Base-by-base conservation (phyloP, 1,284 basidiomycete genomes). In the Afroboletus lepidellus region DNA sequence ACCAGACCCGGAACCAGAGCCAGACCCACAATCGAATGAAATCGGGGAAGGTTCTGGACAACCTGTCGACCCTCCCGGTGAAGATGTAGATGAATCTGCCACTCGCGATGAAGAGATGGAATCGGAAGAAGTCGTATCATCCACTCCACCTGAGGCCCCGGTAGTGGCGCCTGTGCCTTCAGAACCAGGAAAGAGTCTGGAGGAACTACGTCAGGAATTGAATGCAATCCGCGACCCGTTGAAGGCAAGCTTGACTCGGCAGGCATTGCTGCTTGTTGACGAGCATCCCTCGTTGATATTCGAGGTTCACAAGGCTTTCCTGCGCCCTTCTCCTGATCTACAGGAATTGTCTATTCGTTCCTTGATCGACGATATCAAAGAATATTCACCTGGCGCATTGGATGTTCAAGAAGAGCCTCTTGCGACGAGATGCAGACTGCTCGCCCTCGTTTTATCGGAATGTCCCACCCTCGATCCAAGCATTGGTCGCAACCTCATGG, bases 201-300 rank as follows among this genome's bases (percentile, higher is more conserved):
- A 86, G 36, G 79, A 85, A 57, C 81, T 83, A 77, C 74, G 77
- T 44, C 76, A 79, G 54, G 83, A 85, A 50, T 72, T 97, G 36
- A 79, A 88, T 51, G 77, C 74, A 36, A 75, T 78, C 29, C 81
- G 94, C n/a, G 81, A 86, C 47, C 75, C 81, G 30, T 69, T 94
- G 39, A 84, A 84, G 60, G 74, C 76, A 6, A 75, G 76, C n/a
- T 77, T 96, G 52, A 80, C 86, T 36, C 74, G 77, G 25, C 83
- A 83, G 36, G 84, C 91, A 0, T 74, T 99, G 39, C 73, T 77
- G 12, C 77, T 99, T 25, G 87, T 96, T 42, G 95, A 98, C 65
- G 83, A 89, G 56, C 89, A 94, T 60, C 84, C 90, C 8, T 85
- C 87, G 7, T 79, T 98, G 41, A 86, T 98, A 43, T 97, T 97